These are phyloP conservation scores for Xylariaceae sp. DNA, from an alignment of 2,329 filamentous ascomycete genomes.

Conservation along the genomic window DNA sequence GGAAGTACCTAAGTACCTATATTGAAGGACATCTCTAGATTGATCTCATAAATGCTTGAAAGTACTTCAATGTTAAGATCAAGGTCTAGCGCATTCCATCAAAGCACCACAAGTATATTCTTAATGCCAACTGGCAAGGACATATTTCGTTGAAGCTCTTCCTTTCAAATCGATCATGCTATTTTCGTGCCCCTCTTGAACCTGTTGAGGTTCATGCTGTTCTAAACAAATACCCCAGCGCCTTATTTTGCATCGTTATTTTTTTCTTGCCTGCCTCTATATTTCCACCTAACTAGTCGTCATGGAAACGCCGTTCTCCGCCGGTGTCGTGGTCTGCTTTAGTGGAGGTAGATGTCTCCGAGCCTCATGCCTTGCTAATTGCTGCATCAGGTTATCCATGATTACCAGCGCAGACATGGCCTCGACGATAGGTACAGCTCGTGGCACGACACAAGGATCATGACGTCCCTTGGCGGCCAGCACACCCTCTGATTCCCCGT, in stretches of 20 bases:
- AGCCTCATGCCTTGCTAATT: slow-evolving; percentile 60
- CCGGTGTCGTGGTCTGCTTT: slow-evolving; percentile 30
- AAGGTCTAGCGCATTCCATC: no score
- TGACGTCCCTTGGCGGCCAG: slow-evolving; percentile 91
- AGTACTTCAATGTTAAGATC: no score
- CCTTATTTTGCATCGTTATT: neutral
- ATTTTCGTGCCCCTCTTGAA: no score
- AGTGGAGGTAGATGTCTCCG: slow-evolving; percentile 44
- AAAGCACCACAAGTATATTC: no score
- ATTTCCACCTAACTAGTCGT: slow-evolving; percentile 11
- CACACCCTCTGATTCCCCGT: slow-evolving; percentile 65
- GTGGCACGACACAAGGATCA: slow-evolving; percentile 87
- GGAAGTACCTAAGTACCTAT: no score
- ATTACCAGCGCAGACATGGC: slow-evolving; percentile 85
- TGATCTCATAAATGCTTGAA: no score
- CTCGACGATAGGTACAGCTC: slow-evolving; percentile 86
- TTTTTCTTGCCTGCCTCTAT: slow-evolving; percentile 2
- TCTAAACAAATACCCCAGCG: neutral
- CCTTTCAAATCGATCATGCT: no score
- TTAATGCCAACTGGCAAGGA: no score
- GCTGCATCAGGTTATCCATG: slow-evolving; percentile 81
- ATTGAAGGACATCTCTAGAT: no score
- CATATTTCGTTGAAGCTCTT: no score
- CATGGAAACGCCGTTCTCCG: slow-evolving; percentile 31
- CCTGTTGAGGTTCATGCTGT: no score